phyloP scores from a whole-genome alignment of 2,329 filamentous ascomycete species.

The Colletotrichum tamarilloi region DNA sequence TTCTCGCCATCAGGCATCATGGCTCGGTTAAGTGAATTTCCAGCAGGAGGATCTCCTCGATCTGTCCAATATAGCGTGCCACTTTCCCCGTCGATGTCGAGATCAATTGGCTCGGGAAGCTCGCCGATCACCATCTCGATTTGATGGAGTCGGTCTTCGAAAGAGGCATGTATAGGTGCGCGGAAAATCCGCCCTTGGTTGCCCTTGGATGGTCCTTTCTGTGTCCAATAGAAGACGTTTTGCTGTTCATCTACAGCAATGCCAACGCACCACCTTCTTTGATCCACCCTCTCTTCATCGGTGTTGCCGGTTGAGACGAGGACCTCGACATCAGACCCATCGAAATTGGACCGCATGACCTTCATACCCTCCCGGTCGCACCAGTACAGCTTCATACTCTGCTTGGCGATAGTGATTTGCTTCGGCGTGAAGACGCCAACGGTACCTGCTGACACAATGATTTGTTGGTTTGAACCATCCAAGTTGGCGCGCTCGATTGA shows the following conservation, averaged over 20 bases:
- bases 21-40: slow-evolving; percentile 16
- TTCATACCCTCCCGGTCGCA: slow-evolving; percentile 25
- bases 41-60: slow-evolving; percentile 17
- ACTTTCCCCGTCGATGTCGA: slow-evolving; percentile 8
- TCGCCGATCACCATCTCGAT: neutral
- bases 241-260: slow-evolving; percentile 15
- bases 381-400: slow-evolving; percentile 18
- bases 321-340: slow-evolving; percentile 9
- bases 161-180: neutral
- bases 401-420: slow-evolving; percentile 18
- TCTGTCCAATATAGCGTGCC: slow-evolving; percentile 16
- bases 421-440: slow-evolving; percentile 20
- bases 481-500: slow-evolving; percentile 21
- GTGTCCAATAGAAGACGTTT: slow-evolving; percentile 17
- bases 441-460: neutral
- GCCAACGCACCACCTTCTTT: slow-evolving; percentile 14
- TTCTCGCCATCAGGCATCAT: neutral
- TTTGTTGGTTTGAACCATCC: slow-evolving; percentile 6
- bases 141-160: neutral
- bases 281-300: neutral
- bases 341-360: slow-evolving; percentile 18
- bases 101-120: slow-evolving; percentile 17
- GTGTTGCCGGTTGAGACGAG: slow-evolving; percentile 13
- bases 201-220: slow-evolving; percentile 19
- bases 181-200: slow-evolving; percentile 18